Evolutionary conservation across 139 green algal species (phyloP).

Genomic region (Chlorella sp.): DNA sequence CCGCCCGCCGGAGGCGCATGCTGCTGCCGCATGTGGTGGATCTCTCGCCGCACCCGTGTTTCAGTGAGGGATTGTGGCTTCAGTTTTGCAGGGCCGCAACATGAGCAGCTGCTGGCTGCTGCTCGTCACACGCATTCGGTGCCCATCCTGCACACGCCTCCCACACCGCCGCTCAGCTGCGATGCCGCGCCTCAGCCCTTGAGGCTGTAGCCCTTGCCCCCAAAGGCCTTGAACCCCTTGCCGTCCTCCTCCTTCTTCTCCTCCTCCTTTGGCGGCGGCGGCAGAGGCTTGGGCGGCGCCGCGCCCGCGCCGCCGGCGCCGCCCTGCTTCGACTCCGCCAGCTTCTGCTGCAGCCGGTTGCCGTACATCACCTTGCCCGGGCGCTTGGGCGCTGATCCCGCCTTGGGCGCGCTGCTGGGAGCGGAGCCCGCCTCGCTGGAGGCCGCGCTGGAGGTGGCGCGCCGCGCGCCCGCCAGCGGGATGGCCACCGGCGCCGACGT

Average conservation of each 20-base stretch:
- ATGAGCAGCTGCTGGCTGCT: too few relatives aligned
- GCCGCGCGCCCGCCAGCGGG: background rate
- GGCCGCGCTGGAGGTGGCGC: background rate
- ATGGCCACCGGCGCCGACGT: slow-evolving; percentile 28
- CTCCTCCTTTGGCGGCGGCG: background rate
- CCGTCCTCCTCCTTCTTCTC: slow-evolving; percentile 7
- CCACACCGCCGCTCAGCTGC: too few relatives aligned
- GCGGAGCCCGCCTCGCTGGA: background rate
- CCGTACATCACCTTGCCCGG: slow-evolving; percentile 23
- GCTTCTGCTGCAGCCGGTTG: slow-evolving; percentile 25
- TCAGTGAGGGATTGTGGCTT: too few relatives aligned
- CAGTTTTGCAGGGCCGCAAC: too few relatives aligned
- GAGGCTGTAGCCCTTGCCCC: slow-evolving; percentile 15
- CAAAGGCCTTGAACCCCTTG: slow-evolving; percentile 19
- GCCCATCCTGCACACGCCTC: too few relatives aligned
- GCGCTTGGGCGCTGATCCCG: slow-evolving; percentile 20
- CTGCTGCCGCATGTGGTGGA: too few relatives aligned
- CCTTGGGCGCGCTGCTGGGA: slow-evolving; percentile 3
- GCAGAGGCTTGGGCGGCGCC: background rate
- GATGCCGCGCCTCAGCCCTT: slow-evolving; percentile 21
- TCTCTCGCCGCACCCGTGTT: too few relatives aligned
- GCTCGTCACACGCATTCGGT: too few relatives aligned
- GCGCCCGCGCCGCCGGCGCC: background rate
- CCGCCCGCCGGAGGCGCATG: too few relatives aligned
- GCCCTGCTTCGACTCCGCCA: background rate